Evolutionary conservation across 768 basidiomycete genomes (phyloP), one percentile per base, ranked within the genome.

Genomic region (Sporobolomyces pararoseus): DNA sequence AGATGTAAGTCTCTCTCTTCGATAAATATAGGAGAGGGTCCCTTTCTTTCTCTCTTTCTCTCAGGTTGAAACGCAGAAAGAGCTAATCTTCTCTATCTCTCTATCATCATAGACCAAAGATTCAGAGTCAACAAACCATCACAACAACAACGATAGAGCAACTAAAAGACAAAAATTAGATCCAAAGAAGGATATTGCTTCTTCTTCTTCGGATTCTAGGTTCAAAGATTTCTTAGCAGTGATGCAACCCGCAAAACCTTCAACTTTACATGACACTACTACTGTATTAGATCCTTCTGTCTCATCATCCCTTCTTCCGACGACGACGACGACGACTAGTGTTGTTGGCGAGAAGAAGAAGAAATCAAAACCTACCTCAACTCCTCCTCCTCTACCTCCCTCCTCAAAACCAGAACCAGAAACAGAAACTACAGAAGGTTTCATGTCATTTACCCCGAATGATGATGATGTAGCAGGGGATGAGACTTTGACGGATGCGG

Each of bases 1-100:
- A 23, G 87, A 91, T 78, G 94, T 93, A 76, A 73, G 86, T 82
- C 25, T 66, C 21, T n/a, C n/a, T 16, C 2, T 53, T 51, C 50
- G 50, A 25, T 3, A 51, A 7, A 7, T 10, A 9, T 9, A 17
- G 39, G 39, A 42, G 39, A n/a, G n/a, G n/a, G n/a, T 42, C 10
- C 9, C 39, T 42, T 42, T 17, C 17, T 42, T 42, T 17, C 17
- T 42, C 46, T 32, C 16, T 7, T 7, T 10, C 13, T n/a, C 37
- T 46, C 25, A n/a, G n/a, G n/a, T n/a, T n/a, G n/a, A n/a, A n/a
- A n/a, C n/a, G n/a, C n/a, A n/a, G n/a, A n/a, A n/a, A n/a, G n/a
- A n/a, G n/a, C n/a, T n/a, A n/a, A n/a, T n/a, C n/a, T n/a, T n/a
- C n/a, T n/a, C n/a, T n/a, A n/a, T n/a, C n/a, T n/a, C n/a, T n/a